Evolutionary conservation across 148 eudicot genomes (phyloP).

Genomic region (Salicornia ramosissima): DNA sequence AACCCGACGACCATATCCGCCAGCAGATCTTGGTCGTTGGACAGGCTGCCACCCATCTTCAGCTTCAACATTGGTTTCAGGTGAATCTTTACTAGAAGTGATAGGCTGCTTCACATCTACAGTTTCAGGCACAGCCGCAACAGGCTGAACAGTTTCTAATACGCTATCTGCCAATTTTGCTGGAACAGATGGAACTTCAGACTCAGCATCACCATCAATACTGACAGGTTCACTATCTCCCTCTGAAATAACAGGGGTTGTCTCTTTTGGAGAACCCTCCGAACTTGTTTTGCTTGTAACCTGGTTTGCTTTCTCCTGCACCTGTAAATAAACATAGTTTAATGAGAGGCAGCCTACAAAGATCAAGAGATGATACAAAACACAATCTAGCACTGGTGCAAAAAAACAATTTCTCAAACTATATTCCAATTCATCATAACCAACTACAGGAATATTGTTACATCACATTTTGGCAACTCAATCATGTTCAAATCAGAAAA

Average conservation of each 20-base stretch:
- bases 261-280: conserved; percentile 49
- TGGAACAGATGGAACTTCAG: conserved; percentile 30
- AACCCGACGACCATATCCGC: conserved; percentile 62
- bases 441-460: not conserved
- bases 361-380: not conserved
- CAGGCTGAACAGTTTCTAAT: conserved; percentile 25
- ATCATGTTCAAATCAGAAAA: not conserved
- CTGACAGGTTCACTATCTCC: conserved; percentile 36
- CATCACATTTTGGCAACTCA: not conserved
- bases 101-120: conserved; percentile 23
- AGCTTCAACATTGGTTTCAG: conserved; percentile 61
- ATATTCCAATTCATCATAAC: not conserved
- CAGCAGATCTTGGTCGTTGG: conserved; percentile 85
- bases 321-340: conserved; percentile 28
- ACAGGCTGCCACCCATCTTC: conserved; percentile 98
- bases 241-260: conserved; percentile 26
- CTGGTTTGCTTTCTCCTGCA: conserved; percentile 59
- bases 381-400: not conserved
- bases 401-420: not conserved
- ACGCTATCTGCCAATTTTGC: conserved; percentile 8
- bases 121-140: conserved; percentile 40
- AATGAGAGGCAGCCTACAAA: conserved; percentile 2
- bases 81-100: conserved; percentile 30
- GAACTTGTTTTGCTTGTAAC: conserved; percentile 34
- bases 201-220: conserved; percentile 22